Percentiles rank a stretch among this genome's conserved stretches.
Evolutionary conservation across 371 early-diverging fungal species (phyloP).

Genomic region (Syncephalis fuscata): DNA sequence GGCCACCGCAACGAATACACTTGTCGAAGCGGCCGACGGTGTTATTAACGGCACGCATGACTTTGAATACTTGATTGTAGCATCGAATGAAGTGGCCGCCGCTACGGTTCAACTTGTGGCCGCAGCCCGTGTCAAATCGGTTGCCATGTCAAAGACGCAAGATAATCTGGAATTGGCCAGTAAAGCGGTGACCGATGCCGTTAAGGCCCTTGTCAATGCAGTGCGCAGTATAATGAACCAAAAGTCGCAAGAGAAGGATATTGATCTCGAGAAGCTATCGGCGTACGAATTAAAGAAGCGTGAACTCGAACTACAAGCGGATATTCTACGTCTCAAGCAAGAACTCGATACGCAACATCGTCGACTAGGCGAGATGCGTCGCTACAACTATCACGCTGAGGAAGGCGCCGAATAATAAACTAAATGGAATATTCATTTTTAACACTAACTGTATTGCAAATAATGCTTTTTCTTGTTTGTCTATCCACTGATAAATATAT

Average conservation of each 20-base stretch:
- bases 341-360: conserved; percentile 72
- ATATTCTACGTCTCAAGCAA: conserved; percentile 87
- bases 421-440: too few relatives aligned
- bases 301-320: conserved; percentile 96
- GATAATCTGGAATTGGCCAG: conserved; percentile 83
- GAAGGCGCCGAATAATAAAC: conserved; percentile 7
- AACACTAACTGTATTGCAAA: too few relatives aligned
- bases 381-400: conserved; percentile 44
- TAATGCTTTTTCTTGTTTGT: too few relatives aligned
- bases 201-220: conserved; percentile 82
- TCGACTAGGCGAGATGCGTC: conserved; percentile 83
- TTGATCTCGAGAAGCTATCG: conserved; percentile 61
- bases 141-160: conserved; percentile 80
- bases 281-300: conserved; percentile 84
- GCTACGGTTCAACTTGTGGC: conserved; percentile 95
- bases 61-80: conserved; percentile 88
- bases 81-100: conserved; percentile 88
- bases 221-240: conserved; percentile 74
- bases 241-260: conserved; percentile 31
- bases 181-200: conserved; percentile 82
- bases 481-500: too few relatives aligned
- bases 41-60: conserved; percentile 83
- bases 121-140: conserved; percentile 88
- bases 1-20: conserved; percentile 71
- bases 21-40: conserved; percentile 93